Base-by-base conservation (phyloP, 805 yeast species). In the Yarrowia keelungensis region DNA sequence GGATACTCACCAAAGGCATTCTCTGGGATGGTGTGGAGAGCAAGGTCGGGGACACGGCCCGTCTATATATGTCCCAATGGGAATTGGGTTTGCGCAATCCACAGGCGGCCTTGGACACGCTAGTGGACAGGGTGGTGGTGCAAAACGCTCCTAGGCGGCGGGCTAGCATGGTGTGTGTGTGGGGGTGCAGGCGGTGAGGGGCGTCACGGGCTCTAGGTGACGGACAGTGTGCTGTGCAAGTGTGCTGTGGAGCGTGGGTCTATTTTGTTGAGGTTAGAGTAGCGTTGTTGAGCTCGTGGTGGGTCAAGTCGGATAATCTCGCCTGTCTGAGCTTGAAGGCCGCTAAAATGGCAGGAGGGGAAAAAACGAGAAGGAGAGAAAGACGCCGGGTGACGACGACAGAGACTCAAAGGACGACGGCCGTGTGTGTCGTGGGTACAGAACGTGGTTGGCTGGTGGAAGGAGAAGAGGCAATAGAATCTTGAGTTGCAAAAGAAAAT, bases 51-150 rank as follows among this genome's bases (percentile, higher is more conserved):
- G 51, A 22, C 38, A 42, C 51, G 41, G 42, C 65, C 42, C 51
- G 65, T 45, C 51, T 59, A 59, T 59, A 59, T 59, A 59, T 59
- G 65, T 59, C 65, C 65, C 65, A 59, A 59, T 15, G 7, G 14
- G 65, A 59, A 59, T 59, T 59, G 65, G 65, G 65, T 59, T 59
- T 59, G 65, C 51, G 65, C 65, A 59, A 59, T 36, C 65, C 47
- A 43, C 51, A 45, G 65, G 65, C 65, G 51, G 65, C 65, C 16
- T 42, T 35, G 42, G 51, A 26, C 42, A 59, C 65, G 16, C 65
- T 45, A 59, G 51, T 36, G 65, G 51, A 16, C 38, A 42, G 11
- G 22, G 38, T 16, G 35, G 51, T 43, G 50, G 50, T 26, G 32
- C 32, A 32, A 8, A 14, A 14, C 35, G n/a, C 35, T 19, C 65